A percentile compares a stretch with the other conserved stretches of the same genome.
Evolutionary conservation across 1,284 basidiomycete genomes (phyloP).

Genomic region (Leccinum ponderosum): DNA sequence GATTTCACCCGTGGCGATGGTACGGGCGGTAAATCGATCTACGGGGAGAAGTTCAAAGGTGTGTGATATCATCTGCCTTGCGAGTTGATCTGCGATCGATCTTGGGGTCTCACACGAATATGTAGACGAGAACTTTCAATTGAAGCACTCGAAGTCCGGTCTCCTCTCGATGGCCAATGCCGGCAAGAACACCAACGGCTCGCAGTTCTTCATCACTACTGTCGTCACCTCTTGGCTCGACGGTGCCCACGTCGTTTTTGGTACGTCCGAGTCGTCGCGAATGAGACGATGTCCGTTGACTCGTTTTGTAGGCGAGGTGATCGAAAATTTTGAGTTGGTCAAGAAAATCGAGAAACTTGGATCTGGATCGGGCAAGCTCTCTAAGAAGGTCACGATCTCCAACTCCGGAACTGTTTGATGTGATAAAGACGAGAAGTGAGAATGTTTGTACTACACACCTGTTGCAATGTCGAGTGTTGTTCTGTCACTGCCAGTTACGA

Average conservation of each 20-base stretch:
- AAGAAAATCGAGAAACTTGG: slow-evolving; percentile 64
- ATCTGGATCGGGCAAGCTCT: slow-evolving; percentile 47
- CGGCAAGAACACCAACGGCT: slow-evolving; percentile 64
- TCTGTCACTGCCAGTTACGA: background rate
- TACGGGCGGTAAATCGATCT: slow-evolving; percentile 92
- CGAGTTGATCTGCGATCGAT: background rate
- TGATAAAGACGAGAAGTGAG: background rate
- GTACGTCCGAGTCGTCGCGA: slow-evolving; percentile 37
- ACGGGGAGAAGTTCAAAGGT: slow-evolving; percentile 81
- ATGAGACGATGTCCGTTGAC: background rate
- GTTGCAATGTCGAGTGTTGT: background rate
- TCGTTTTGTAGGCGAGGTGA: slow-evolving; percentile 53
- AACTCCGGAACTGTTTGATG: slow-evolving; percentile 51
- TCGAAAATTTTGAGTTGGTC: slow-evolving; percentile 64
- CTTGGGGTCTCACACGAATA: background rate
- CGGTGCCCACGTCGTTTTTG: slow-evolving; percentile 81
- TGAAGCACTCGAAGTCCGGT: slow-evolving; percentile 83
- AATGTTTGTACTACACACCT: background rate
- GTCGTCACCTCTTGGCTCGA: slow-evolving; percentile 74
- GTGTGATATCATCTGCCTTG: slow-evolving; percentile 10
- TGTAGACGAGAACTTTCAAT: slow-evolving; percentile 82
- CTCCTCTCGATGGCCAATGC: slow-evolving; percentile 90
- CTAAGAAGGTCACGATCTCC: slow-evolving; percentile 50
- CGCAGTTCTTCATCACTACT: slow-evolving; percentile 71
- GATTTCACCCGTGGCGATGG: slow-evolving; percentile 77